phyloP scores from a whole-genome alignment of 345 rosid genomes.

The Iberis pinnata region DNA sequence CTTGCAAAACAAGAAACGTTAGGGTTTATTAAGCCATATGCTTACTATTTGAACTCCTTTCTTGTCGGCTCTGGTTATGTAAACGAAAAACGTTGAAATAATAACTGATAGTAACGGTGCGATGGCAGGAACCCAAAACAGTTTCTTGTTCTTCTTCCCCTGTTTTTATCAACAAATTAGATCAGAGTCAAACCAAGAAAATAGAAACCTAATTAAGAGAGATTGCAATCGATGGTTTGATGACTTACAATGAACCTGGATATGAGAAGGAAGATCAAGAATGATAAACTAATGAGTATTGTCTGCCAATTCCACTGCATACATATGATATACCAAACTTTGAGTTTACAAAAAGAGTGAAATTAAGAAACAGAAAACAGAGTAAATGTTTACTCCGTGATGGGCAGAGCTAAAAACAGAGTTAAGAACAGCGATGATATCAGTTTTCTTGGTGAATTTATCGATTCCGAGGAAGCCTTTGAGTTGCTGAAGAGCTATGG shows the following conservation, averaged over 20 bases:
- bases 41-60: neutral
- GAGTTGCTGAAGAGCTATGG: neutral
- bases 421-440: neutral
- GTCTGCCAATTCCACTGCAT: neutral
- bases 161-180: too few relatives aligned
- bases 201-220: neutral
- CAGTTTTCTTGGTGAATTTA: neutral
- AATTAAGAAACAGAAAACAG: neutral
- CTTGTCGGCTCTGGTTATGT: neutral
- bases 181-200: too few relatives aligned
- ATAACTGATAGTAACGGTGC: neutral
- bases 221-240: neutral
- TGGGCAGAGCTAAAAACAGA: neutral
- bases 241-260: neutral
- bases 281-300: neutral
- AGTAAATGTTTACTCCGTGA: neutral
- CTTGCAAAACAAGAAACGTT: too few relatives aligned
- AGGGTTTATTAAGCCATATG: too few relatives aligned
- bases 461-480: neutral
- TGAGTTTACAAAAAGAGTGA: neutral
- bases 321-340: neutral
- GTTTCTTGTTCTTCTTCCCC: neutral
- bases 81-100: neutral
- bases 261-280: neutral
- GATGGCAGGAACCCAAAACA: neutral